Percentiles rank a stretch among this genome's conserved stretches.
phyloP scores from a whole-genome alignment of 2,329 filamentous ascomycete species.

The Trichothecium sympodiale region DNA sequence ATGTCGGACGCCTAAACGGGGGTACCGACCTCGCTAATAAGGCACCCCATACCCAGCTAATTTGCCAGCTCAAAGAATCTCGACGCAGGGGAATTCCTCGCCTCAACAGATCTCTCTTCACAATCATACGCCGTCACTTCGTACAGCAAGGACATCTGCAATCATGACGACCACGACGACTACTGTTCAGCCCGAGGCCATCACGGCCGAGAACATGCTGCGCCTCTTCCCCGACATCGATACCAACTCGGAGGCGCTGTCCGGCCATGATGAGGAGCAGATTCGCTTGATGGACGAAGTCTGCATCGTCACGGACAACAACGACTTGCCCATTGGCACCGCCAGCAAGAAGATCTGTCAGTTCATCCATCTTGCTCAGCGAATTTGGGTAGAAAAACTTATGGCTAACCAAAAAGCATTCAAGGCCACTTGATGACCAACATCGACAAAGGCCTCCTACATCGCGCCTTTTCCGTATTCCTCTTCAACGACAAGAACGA shows the following conservation, averaged over 20 bases:
- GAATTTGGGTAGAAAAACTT: neutral
- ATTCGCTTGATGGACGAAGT: constrained; percentile 98
- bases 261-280: constrained; percentile 94
- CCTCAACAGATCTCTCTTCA: too few relatives aligned
- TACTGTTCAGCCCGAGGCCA: constrained; percentile 44
- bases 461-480: constrained; percentile 96
- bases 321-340: constrained; percentile 87
- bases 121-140: too few relatives aligned
- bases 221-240: constrained; percentile 79
- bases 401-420: neutral
- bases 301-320: constrained; percentile 89
- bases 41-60: too few relatives aligned
- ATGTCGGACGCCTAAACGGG: too few relatives aligned
- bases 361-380: constrained; percentile 19
- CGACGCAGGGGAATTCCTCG: too few relatives aligned
- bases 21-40: too few relatives aligned
- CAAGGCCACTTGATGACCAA: constrained; percentile 97
- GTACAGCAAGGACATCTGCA: constrained; percentile 1
- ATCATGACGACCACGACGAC: constrained; percentile 24
- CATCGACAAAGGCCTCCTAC: constrained; percentile 89
- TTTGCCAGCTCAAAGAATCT: too few relatives aligned
- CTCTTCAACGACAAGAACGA: constrained; percentile 92
- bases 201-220: constrained; percentile 79
- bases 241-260: constrained; percentile 61
- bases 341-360: constrained; percentile 96